Evolutionary conservation across 2,329 filamentous ascomycete genomes (phyloP), one percentile per base, ranked within the genome.

Genomic region (Stagonosporopsis chrysanthemi): DNA sequence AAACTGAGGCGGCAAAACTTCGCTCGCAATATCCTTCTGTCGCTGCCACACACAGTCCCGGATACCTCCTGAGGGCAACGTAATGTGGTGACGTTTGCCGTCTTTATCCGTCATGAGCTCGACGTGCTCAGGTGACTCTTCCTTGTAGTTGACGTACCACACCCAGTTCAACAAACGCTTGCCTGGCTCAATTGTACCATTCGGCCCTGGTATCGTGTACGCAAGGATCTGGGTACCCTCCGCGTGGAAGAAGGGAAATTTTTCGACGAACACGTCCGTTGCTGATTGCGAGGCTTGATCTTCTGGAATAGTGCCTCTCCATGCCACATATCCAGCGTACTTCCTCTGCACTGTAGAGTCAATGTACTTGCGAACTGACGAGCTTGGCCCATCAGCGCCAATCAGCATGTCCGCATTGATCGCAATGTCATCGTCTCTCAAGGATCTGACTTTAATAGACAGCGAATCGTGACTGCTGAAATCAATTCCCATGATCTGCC

Each of bases 91-190:
- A 2, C 62, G 59, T 45, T 67, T 69, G 2, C 77, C 78, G 14
- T 78, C 52, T 2, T 67, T 66, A 49, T 81, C 80, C 1, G 79
- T 82, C 69, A 82, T 77, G 11, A 80, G 61, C 0, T 77, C 71
- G 4, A 66, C 57, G 24, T 79, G 68, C 29, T 78, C 77, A 3
- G 63, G 40, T 0, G 77, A 76, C 5, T 66, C 41, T 60, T 77
- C 72, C 1, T 63, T 35, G 24, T 77, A 70, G 60, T 80, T 79
- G 26, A 64, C 68, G 59, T 83, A 83, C 77, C 78, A 81, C 1
- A 82, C 74, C 71, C 74, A 81, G 60, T 82, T 82, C 54, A 81
- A 61, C 2, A 80, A 69, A 6, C 79, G 72, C 12, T 78, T 65
- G 2, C 77, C 78, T 0, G 68, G 63, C 31, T 68, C 63, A 5